Base-by-base conservation (phyloP, 306 rosid species). In the Pterocarpus santalinus region DNA sequence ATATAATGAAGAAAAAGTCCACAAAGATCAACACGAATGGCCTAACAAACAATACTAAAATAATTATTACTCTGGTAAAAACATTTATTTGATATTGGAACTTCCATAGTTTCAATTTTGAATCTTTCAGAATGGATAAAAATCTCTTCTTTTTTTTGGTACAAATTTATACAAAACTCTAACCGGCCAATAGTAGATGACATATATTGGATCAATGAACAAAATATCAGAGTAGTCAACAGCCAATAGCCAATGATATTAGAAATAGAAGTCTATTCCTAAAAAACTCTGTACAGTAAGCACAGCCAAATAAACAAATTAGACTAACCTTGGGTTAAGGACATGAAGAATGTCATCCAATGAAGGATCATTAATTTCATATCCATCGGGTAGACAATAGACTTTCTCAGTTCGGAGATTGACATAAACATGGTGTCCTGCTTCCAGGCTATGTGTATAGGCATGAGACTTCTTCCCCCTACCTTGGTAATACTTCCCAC, bases 381-480 rank as follows among this genome's bases (percentile, higher is more conserved):
- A 93, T 79, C 98, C 97, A 84, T 95, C 99, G 0, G 99, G 99
- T 79, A 95, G 99, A 88, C 99, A 95, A 77, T 89, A 95, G 61
- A 93, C 99, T 86, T 89, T 94, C 89, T 95, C 98, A 2, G 99
- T 95, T 47, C 76, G 94, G 38, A 95, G 98, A 88, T 95, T 95
- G 84, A 93, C 89, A 66, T 89, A 95, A 60, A 95, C 98, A 63
- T 95, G 99, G 88, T 95, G 99, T 35, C 96, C 99, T 11, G 98
- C 99, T 86, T 95, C 99, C 64, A 95, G 91, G 75, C 99, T 93
- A 78, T 95, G 99, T 13, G 99, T 95, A 82, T 95, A 95, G 22
- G 99, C 99, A 77, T 91, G 99, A 73, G 99, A 95, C 69, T 82
- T 95, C 87, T 52, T 95, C 86, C 99, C 99, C 73, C 99, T 91